A percentile compares a stretch with the other conserved stretches of the same genome.
Conservation (phyloP, 1,139 yeast species). For the Lodderomyces pseudojiufengensis region DNA sequence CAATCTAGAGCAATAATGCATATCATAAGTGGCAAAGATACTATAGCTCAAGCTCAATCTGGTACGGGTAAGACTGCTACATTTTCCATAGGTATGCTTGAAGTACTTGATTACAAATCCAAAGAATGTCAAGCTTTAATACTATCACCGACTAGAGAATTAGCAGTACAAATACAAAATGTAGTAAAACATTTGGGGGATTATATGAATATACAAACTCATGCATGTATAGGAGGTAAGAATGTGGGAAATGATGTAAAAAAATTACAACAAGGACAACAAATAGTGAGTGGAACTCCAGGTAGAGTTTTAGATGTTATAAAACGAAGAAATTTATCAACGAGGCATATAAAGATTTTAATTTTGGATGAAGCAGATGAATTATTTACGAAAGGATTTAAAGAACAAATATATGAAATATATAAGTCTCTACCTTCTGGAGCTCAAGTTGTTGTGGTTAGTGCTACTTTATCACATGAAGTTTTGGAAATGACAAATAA, state of each 20-base stretch:
- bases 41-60: constrained; percentile 96
- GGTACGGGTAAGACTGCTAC: constrained; percentile 99
- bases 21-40: constrained; percentile 85
- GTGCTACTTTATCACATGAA: constrained; percentile 87
- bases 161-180: constrained; percentile 84
- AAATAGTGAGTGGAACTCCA: constrained; percentile 95
- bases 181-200: constrained; percentile 85
- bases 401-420: constrained; percentile 88
- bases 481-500: constrained; percentile 83
- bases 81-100: constrained; percentile 86
- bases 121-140: constrained; percentile 79
- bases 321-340: constrained; percentile 63
- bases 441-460: constrained; percentile 88
- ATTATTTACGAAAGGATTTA: constrained; percentile 82
- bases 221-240: constrained; percentile 93
- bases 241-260: constrained; percentile 78
- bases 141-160: constrained; percentile 92
- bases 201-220: constrained; percentile 77
- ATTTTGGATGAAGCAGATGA: constrained; percentile 96
- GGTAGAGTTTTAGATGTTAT: constrained; percentile 90
- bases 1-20: constrained; percentile 94
- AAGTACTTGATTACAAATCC: constrained; percentile 65
- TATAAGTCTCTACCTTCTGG: constrained; percentile 75
- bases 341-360: constrained; percentile 75
- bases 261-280: constrained; percentile 72